A percentile compares a stretch with the other conserved stretches of the same genome.
These are phyloP conservation scores for Termitomyces sp. DNA, from an alignment of 768 basidiomycete genomes.

Conservation along the genomic window DNA sequence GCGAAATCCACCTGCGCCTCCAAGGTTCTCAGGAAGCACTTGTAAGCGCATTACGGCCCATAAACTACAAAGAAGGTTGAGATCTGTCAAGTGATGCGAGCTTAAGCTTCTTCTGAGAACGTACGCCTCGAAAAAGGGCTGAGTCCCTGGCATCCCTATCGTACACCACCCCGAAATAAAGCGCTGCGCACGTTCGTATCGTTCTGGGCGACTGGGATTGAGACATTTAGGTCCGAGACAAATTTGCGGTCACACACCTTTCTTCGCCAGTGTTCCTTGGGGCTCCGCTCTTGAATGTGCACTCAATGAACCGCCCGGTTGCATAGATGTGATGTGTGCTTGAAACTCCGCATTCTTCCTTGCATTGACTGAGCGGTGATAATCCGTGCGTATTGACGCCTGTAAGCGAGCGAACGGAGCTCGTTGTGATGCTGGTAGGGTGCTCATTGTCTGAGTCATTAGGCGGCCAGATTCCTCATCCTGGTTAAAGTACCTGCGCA, in stretches of 20 bases:
- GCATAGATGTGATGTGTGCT: conserved; percentile 76
- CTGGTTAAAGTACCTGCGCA: conserved; percentile 78
- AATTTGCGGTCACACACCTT: conserved; percentile 37
- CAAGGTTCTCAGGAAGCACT: conserved; percentile 72
- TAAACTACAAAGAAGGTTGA: conserved; percentile 31
- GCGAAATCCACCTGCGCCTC: conserved; percentile 70
- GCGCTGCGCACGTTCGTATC: conserved; percentile 68
- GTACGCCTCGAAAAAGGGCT: conserved; percentile 76
- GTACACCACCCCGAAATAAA: conserved; percentile 85
- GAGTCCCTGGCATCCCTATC: conserved; percentile 83
- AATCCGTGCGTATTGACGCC: conserved; percentile 80
- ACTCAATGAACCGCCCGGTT: conserved; percentile 76
- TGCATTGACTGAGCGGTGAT: conserved; percentile 76
- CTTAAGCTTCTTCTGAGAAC: conserved; percentile 18
- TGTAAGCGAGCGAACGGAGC: conserved; percentile 86
- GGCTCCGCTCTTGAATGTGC: conserved; percentile 72
- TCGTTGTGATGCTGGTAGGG: conserved; percentile 77
- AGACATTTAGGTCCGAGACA: not conserved
- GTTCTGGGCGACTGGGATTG: conserved; percentile 36
- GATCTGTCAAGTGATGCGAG: conserved; percentile 1
- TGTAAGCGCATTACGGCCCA: conserved; percentile 84
- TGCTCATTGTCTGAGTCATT: conserved; percentile 81
- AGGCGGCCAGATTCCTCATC: conserved; percentile 72
- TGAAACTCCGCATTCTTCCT: conserved; percentile 81
- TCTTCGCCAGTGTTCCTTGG: conserved; percentile 56